phyloP scores from a whole-genome alignment of 495 filamentous ascomycete genomes.

The Penicillium cosmopolitanum region DNA sequence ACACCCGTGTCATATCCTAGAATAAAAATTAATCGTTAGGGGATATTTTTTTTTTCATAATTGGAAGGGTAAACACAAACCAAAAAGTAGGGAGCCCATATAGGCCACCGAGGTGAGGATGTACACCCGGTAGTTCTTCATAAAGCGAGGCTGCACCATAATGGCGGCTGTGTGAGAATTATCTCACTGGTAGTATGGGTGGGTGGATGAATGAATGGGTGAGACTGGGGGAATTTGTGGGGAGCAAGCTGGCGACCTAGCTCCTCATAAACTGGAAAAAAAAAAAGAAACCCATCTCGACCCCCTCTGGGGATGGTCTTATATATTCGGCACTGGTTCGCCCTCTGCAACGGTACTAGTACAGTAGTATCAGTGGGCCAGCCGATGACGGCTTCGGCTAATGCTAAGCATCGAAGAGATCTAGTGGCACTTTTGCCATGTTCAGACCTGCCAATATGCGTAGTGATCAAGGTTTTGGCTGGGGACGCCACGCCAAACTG shows the following conservation, averaged over 20 bases:
- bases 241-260: background rate
- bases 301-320: conserved; percentile 11
- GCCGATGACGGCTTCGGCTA: conserved; percentile 11
- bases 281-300: background rate
- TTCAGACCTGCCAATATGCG: background rate
- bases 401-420: conserved; percentile 13
- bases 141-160: conserved; percentile 32
- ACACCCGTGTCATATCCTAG: conserved; percentile 61
- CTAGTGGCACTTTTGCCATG: conserved; percentile 10
- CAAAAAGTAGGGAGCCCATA: conserved; percentile 56
- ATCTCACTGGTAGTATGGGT: background rate
- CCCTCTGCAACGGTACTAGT: conserved; percentile 7
- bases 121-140: conserved; percentile 59
- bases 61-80: conserved; percentile 23
- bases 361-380: conserved; percentile 2
- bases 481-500: background rate
- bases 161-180: conserved; percentile 10
- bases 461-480: no score
- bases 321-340: conserved; percentile 17
- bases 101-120: conserved; percentile 58
- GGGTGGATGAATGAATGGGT: background rate
- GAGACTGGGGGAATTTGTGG: background rate
- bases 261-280: conserved; percentile 7
- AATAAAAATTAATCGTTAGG: no score
- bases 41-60: background rate